Evolutionary conservation across 2,329 filamentous ascomycete genomes (phyloP).

Genomic region (Orbilia quercus): DNA sequence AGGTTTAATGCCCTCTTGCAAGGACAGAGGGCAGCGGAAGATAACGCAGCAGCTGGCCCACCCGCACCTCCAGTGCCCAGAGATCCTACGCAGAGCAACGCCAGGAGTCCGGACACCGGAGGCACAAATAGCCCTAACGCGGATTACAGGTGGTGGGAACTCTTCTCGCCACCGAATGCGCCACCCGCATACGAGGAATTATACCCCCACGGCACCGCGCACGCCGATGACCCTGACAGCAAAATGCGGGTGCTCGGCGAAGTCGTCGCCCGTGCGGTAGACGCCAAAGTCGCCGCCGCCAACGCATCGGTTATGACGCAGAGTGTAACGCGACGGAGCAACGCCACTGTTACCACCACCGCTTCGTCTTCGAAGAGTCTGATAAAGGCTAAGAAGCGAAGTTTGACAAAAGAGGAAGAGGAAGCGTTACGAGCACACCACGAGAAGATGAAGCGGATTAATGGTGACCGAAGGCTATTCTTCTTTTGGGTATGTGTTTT

Average conservation of each 20-base stretch:
- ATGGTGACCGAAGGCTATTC: conserved; percentile 74
- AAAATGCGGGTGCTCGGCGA: conserved; percentile 65
- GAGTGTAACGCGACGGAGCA: conserved; percentile 53
- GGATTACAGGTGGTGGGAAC: conserved; percentile 75
- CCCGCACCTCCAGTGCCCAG: conserved; percentile 5
- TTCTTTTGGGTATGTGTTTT: conserved; percentile 72
- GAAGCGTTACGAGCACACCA: conserved; percentile 72
- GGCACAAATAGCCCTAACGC: conserved; percentile 62
- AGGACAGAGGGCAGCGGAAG: conserved; percentile 24
- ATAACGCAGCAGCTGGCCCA: conserved; percentile 64
- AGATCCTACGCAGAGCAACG: conserved; percentile 53
- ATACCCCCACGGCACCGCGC: conserved; percentile 69
- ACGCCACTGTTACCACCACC: conserved; percentile 23
- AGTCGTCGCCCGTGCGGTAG: conserved; percentile 71
- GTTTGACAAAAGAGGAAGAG: conserved; percentile 73
- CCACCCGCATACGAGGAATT: conserved; percentile 84
- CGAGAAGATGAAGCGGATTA: conserved; percentile 72
- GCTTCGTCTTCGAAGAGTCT: conserved; percentile 46
- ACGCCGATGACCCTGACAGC: conserved; percentile 30
- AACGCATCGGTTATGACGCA: conserved; percentile 70
- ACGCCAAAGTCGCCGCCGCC: conserved; percentile 70
- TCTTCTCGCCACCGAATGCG: conserved; percentile 69
- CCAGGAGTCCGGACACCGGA: conserved; percentile 55
- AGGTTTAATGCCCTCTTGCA: conserved; percentile 45
- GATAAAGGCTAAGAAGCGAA: conserved; percentile 24